phyloP scores from a whole-genome alignment of 2,329 filamentous ascomycete species.

The Ploettnerulaceae sp. region DNA sequence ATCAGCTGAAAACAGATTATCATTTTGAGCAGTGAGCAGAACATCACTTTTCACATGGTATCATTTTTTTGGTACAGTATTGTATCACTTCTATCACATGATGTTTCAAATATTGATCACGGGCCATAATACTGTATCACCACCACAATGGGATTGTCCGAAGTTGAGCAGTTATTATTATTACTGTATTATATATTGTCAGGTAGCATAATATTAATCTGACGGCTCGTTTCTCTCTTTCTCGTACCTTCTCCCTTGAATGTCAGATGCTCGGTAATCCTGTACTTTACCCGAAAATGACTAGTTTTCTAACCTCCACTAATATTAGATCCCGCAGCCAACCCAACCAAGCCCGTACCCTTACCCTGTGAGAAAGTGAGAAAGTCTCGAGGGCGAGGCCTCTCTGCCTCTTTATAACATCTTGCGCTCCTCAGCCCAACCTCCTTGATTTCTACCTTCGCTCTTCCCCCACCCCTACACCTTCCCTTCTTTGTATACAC shows the following conservation, averaged over 20 bases:
- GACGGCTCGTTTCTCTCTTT: not conserved
- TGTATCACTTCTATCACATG: conserved; percentile 1
- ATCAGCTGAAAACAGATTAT: not conserved
- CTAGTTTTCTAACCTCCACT: not conserved
- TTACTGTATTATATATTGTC: no score
- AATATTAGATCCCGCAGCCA: not conserved
- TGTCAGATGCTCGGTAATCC: conserved; percentile 11
- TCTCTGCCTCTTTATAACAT: conserved; percentile 19
- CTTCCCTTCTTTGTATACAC: no score
- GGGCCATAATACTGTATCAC: not conserved
- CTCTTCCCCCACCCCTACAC: conserved; percentile 2
- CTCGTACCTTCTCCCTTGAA: conserved; percentile 14
- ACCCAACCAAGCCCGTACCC: not conserved
- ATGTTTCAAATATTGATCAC: conserved; percentile 2
- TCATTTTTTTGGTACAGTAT: no score
- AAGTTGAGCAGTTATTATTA: not conserved
- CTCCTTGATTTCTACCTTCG: conserved; percentile 18
- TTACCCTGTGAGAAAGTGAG: not conserved
- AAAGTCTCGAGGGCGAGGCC: conserved; percentile 3
- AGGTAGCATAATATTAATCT: not conserved
- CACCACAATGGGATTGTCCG: not conserved
- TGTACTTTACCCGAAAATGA: not conserved
- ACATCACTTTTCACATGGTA: not conserved
- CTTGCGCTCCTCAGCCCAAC: conserved; percentile 14
- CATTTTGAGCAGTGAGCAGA: no score